A percentile compares a stretch with the other conserved stretches of the same genome.
phyloP scores from a whole-genome alignment of 2,329 filamentous ascomycete genomes.

The Pestalotiopsis sp. region DNA sequence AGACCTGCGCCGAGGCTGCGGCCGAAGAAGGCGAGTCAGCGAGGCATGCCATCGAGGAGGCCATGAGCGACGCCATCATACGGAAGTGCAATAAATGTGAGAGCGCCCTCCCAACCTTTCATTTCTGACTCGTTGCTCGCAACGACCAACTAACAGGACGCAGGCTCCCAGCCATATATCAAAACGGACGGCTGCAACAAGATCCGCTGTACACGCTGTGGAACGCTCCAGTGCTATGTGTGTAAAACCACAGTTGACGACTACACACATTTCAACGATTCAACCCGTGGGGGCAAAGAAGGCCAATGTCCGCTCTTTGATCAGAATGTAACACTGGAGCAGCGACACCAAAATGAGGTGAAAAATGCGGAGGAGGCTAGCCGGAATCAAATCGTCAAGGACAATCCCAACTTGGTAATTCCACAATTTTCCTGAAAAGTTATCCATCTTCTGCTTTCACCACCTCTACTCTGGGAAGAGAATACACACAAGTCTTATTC shows the following conservation, averaged over 20 bases:
- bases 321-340: conserved; percentile 42
- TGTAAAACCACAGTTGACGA: conserved; percentile 65
- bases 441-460: neutral
- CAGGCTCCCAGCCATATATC: conserved; percentile 73
- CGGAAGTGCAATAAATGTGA: conserved; percentile 71
- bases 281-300: conserved; percentile 43
- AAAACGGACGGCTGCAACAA: conserved; percentile 85
- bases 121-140: neutral
- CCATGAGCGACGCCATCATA: conserved; percentile 80
- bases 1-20: conserved; percentile 69
- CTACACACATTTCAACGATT: conserved; percentile 73
- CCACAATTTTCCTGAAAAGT: conserved; percentile 7
- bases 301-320: conserved; percentile 73
- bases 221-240: conserved; percentile 66
- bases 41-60: conserved; percentile 76
- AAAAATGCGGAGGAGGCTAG: conserved; percentile 62
- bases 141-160: neutral
- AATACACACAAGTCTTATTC: neutral
- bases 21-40: conserved; percentile 61
- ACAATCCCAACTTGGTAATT: conserved; percentile 62
- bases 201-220: conserved; percentile 70
- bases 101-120: conserved; percentile 14
- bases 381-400: conserved; percentile 54
- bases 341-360: conserved; percentile 67
- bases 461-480: neutral